A percentile compares a stretch with the other conserved stretches of the same genome.
phyloP scores from a whole-genome alignment of 345 rosid genomes.

The Dimocarpus longan region DNA sequence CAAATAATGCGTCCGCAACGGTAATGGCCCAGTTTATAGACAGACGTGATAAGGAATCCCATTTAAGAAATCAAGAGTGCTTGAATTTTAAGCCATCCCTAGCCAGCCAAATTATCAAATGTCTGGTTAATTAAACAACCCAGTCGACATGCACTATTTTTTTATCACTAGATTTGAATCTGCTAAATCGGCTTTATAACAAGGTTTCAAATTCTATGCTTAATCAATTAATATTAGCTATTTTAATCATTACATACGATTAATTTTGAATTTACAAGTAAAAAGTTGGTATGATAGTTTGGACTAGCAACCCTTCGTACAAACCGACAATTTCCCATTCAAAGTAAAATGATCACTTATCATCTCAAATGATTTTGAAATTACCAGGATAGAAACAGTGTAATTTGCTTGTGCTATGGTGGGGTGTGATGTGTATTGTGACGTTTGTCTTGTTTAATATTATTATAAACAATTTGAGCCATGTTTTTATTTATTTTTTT shows the following conservation, averaged over 20 bases:
- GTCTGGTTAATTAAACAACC: not conserved
- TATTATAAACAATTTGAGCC: no score
- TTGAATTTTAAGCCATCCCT: conserved; percentile 13
- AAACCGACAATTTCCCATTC: not conserved
- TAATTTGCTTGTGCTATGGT: no score
- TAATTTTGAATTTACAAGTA: not conserved
- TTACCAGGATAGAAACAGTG: no score
- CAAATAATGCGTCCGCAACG: not conserved
- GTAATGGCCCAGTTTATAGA: not conserved
- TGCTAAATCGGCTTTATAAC: not conserved
- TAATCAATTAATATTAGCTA: no score
- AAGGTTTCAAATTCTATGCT: not conserved
- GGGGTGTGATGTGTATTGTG: no score
- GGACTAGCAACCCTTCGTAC: not conserved
- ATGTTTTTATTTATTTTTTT: no score
- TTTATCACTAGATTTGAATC: not conserved
- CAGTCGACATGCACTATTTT: no score
- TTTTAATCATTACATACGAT: not conserved
- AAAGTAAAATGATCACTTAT: not conserved
- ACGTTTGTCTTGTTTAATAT: no score
- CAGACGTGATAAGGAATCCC: not conserved
- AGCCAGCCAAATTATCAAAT: not conserved
- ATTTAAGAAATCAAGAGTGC: conserved; percentile 5
- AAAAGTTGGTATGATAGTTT: not conserved
- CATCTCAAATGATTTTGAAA: no score